Evolutionary conservation across 345 rosid species (phyloP).

Genomic region (Eucalyptus pumila): DNA sequence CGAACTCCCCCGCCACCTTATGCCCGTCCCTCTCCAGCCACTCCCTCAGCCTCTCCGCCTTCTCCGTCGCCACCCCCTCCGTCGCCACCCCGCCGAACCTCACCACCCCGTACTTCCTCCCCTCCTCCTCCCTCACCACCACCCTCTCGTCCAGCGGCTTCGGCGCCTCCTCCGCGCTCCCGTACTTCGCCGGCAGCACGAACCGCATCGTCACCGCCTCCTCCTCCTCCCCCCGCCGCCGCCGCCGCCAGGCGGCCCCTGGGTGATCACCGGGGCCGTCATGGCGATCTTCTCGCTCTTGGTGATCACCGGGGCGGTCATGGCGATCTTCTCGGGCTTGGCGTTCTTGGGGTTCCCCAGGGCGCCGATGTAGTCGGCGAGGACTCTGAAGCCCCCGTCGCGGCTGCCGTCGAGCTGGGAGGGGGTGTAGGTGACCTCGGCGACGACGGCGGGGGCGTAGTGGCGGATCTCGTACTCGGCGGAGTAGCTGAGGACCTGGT

Average conservation of each 20-base stretch:
- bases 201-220: constrained; percentile 83
- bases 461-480: constrained; percentile 70
- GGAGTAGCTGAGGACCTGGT: constrained; percentile 32
- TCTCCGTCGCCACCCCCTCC: constrained; percentile 55
- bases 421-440: constrained; percentile 68
- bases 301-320: constrained; percentile 84
- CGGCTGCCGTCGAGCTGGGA: constrained; percentile 48
- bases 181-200: constrained; percentile 55
- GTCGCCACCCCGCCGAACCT: constrained; percentile 55
- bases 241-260: background rate
- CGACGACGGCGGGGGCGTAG: constrained; percentile 51
- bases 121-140: constrained; percentile 54
- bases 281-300: constrained; percentile 59
- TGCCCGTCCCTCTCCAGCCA: constrained; percentile 65
- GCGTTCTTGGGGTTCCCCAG: constrained; percentile 69
- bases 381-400: constrained; percentile 68
- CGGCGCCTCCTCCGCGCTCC: constrained; percentile 76
- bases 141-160: constrained; percentile 82
- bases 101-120: constrained; percentile 63
- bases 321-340: constrained; percentile 71
- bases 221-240: constrained; percentile 9
- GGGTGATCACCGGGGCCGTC: constrained; percentile 85
- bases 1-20: constrained; percentile 44
- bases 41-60: constrained; percentile 48
- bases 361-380: constrained; percentile 84